phyloP scores from a whole-genome alignment of 768 basidiomycete species.

The Amanita muscaria region DNA sequence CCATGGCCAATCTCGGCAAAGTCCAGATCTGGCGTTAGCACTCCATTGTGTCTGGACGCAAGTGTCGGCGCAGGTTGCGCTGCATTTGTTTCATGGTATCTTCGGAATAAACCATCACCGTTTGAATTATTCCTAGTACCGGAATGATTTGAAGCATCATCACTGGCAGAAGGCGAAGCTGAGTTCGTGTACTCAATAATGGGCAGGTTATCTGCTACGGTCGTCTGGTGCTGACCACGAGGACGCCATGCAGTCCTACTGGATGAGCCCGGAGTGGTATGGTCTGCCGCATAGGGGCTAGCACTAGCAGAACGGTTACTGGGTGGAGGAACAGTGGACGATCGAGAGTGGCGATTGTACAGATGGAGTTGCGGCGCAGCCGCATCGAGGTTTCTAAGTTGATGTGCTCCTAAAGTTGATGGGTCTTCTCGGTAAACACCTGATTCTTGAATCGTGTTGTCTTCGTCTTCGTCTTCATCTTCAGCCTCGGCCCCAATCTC shows the following conservation, averaged over 20 bases:
- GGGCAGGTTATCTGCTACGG: conserved; percentile 40
- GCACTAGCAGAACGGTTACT: conserved; percentile 11
- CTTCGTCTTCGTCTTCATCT: conserved; percentile 22
- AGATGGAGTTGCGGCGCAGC: conserved; percentile 24
- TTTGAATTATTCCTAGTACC: conserved; percentile 43
- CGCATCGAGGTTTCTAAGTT: conserved; percentile 12
- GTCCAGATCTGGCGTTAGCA: conserved; percentile 63
- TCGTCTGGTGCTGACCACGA: conserved; percentile 19
- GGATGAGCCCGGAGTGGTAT: conserved; percentile 21
- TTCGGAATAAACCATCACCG: conserved; percentile 50
- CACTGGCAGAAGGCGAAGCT: conserved; percentile 42
- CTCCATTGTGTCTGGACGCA: conserved; percentile 34
- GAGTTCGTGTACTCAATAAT: conserved; percentile 55
- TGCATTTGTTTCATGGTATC: conserved; percentile 36
- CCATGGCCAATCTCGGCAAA: conserved; percentile 75
- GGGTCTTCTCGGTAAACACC: conserved; percentile 11
- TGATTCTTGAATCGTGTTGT: conserved; percentile 20
- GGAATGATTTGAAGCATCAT: conserved; percentile 49
- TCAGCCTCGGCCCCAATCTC: conserved; percentile 25
- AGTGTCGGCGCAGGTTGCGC: conserved; percentile 19
- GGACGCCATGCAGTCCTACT: conserved; percentile 32
- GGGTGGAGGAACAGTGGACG: conserved; percentile 19
- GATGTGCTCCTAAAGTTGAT: conserved; percentile 8
- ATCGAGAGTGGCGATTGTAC: conserved; percentile 23
- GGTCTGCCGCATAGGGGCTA: background rate